Conservation (phyloP, 2,329 filamentous ascomycete species). For the Cordyceps tenuipes region DNA sequence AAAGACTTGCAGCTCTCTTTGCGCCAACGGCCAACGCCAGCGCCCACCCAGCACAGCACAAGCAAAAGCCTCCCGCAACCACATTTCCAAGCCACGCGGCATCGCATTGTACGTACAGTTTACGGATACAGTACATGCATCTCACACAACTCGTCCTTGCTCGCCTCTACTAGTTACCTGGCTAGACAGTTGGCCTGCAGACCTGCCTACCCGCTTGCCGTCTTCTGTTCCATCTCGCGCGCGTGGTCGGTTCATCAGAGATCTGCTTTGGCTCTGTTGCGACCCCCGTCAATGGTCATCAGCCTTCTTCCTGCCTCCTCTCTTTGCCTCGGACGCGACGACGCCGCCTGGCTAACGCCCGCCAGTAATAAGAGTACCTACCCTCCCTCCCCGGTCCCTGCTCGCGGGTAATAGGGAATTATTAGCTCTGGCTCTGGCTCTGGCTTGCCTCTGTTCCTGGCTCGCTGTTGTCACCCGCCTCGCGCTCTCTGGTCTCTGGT, state of each 20-base stretch:
- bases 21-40: not conserved
- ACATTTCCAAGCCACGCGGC: slow-evolving; percentile 9
- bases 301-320: not conserved
- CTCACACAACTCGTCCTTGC: slow-evolving; percentile 3
- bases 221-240: slow-evolving; percentile 1
- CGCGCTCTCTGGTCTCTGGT: not conserved
- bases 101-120: slow-evolving; percentile 6
- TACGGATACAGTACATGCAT: not conserved
- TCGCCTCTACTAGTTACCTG: not conserved
- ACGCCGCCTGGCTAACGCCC: not conserved
- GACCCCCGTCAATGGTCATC: slow-evolving; percentile 1
- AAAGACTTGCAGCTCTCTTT: not conserved
- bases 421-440: not conserved
- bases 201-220: not conserved
- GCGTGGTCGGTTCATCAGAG: slow-evolving; percentile 1
- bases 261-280: slow-evolving; percentile 5
- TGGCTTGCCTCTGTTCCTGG: not conserved
- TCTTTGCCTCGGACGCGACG: not conserved
- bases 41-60: not conserved
- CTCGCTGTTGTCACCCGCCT: not conserved
- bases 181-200: slow-evolving; percentile 1
- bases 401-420: not conserved
- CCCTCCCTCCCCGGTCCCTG: not conserved
- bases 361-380: not conserved
- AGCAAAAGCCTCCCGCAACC: not conserved